These are phyloP conservation scores for Lipomyces yamanashiensis DNA, from an alignment of 805 yeast genomes.

Conservation along the genomic window DNA sequence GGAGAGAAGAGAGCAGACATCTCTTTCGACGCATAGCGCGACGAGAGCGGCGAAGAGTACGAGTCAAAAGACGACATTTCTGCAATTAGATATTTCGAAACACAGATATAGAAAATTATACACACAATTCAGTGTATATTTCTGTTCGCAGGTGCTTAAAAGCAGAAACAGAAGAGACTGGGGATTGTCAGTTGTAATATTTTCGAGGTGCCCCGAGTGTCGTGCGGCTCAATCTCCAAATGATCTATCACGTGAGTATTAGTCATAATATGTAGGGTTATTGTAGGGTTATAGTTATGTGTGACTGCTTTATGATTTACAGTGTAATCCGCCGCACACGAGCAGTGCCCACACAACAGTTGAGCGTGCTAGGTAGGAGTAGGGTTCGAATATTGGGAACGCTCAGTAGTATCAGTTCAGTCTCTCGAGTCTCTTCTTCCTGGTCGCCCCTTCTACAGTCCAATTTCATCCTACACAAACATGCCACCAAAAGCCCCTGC, in stretches of 20 bases:
- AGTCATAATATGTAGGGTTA: constrained; percentile 12
- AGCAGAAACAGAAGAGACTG: background rate
- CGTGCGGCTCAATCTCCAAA: constrained; percentile 7
- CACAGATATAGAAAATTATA: too few relatives aligned
- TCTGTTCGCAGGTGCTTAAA: too few relatives aligned
- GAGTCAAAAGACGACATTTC: constrained; percentile 61
- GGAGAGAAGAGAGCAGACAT: constrained; percentile 92
- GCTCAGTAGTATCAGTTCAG: constrained; percentile 6
- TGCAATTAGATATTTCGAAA: too few relatives aligned
- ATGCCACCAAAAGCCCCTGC: constrained; percentile 31
- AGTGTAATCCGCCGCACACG: constrained; percentile 2
- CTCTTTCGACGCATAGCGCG: constrained; percentile 97
- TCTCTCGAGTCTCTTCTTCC: constrained; percentile 4
- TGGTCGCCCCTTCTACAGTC: constrained; percentile 1
- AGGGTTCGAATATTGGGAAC: constrained; percentile 18
- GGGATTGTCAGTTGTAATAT: background rate
- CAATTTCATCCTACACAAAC: constrained; percentile 4
- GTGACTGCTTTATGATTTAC: constrained; percentile 1
- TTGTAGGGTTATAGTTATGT: background rate
- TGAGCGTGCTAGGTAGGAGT: constrained; percentile 4
- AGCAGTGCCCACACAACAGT: constrained; percentile 6
- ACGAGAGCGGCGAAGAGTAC: constrained; percentile 89
- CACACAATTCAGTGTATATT: too few relatives aligned
- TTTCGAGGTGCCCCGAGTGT: background rate
- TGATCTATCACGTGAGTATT: background rate